These are phyloP conservation scores for Talaromyces atroroseus DNA, from an alignment of 2,329 filamentous ascomycete species.

Conservation along the genomic window DNA sequence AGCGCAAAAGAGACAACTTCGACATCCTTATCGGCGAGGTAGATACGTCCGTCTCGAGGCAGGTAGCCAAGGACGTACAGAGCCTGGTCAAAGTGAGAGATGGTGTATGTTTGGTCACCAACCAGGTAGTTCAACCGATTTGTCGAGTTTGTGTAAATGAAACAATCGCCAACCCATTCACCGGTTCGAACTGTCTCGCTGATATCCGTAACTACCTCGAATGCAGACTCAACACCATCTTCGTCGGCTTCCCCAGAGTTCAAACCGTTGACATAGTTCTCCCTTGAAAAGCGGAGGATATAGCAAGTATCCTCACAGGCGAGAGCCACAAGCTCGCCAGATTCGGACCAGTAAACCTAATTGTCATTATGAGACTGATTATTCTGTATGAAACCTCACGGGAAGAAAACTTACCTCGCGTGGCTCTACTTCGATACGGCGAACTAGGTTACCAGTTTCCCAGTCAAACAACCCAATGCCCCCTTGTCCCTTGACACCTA, in stretches of 20 bases:
- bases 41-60: slow-evolving; percentile 88
- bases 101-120: slow-evolving; percentile 94
- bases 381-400: not conserved
- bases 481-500: slow-evolving; percentile 91
- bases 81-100: slow-evolving; percentile 91
- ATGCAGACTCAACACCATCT: slow-evolving; percentile 91
- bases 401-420: slow-evolving; percentile 45
- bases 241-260: slow-evolving; percentile 78
- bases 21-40: slow-evolving; percentile 93
- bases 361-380: slow-evolving; percentile 13
- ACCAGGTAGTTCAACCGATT: slow-evolving; percentile 97
- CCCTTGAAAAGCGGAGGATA: slow-evolving; percentile 83
- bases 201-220: slow-evolving; percentile 93
- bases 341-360: slow-evolving; percentile 97
- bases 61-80: slow-evolving; percentile 96
- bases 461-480: slow-evolving; percentile 96
- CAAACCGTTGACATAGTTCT: slow-evolving; percentile 77
- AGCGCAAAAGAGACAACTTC: slow-evolving; percentile 83
- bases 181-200: slow-evolving; percentile 89
- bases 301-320: slow-evolving; percentile 96
- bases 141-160: slow-evolving; percentile 96
- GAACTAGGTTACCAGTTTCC: slow-evolving; percentile 80
- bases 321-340: slow-evolving; percentile 83
- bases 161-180: slow-evolving; percentile 97
- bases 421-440: slow-evolving; percentile 79